Percentiles rank a stretch among this genome's conserved stretches.
Conservation (phyloP, 2,329 filamentous ascomycete genomes). For the Didymellaceae sp. region DNA sequence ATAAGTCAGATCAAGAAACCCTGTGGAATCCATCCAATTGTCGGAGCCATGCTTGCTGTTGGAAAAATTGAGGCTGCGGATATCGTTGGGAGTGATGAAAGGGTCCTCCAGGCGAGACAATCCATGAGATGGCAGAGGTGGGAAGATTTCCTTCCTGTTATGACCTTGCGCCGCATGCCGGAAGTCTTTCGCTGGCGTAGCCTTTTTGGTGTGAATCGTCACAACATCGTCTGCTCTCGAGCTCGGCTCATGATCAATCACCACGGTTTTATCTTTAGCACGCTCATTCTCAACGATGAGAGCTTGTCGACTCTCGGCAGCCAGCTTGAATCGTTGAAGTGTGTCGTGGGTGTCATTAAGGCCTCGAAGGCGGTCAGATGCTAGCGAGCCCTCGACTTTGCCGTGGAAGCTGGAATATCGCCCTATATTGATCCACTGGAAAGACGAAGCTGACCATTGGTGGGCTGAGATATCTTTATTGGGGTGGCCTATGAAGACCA, state of each 20-base stretch:
- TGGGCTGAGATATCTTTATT: constrained; percentile 57
- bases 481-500: constrained; percentile 56
- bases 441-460: constrained; percentile 51
- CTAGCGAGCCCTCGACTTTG: constrained; percentile 53
- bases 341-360: constrained; percentile 47
- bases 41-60: neutral
- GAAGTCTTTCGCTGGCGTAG: neutral
- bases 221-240: neutral
- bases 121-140: neutral
- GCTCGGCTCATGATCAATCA: neutral
- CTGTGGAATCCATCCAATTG: constrained; percentile 2
- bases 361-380: constrained; percentile 49
- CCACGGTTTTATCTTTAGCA: constrained; percentile 2
- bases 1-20: constrained; percentile 35
- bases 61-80: neutral
- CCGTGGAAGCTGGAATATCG: constrained; percentile 51
- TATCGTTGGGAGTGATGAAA: constrained; percentile 26
- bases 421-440: constrained; percentile 55
- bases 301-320: constrained; percentile 49
- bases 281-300: constrained; percentile 20
- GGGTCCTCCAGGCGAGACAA: constrained; percentile 31
- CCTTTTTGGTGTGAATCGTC: neutral
- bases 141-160: neutral
- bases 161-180: neutral
- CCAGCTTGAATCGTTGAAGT: constrained; percentile 52